Conservation (phyloP, 2,329 filamentous ascomycete genomes). For the Sporothrix protearum region DNA sequence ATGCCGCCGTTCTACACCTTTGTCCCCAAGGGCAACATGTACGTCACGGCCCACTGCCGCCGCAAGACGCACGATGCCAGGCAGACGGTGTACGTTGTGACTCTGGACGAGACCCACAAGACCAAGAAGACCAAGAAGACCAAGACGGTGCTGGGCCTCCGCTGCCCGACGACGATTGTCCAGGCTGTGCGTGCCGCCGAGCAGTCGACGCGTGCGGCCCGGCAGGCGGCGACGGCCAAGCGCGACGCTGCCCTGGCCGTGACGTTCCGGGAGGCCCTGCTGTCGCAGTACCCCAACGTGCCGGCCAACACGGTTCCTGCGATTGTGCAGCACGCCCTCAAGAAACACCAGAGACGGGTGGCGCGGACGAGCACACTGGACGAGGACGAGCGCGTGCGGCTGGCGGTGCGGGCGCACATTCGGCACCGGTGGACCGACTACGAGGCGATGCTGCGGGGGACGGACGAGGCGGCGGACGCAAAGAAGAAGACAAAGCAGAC, state of each 20-base stretch:
- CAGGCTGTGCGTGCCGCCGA: constrained; percentile 34
- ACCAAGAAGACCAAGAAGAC: too few species aligned
- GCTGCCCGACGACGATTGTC: constrained; percentile 39
- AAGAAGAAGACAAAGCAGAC: background rate
- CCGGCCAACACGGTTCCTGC: constrained; percentile 36
- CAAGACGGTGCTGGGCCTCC: constrained; percentile 37
- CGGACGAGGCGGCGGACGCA: too few species aligned
- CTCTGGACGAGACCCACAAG: too few species aligned
- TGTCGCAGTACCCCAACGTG: constrained; percentile 40
- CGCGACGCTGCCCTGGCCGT: constrained; percentile 37
- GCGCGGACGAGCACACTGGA: constrained; percentile 43
- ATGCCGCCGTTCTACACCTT: constrained; percentile 43
- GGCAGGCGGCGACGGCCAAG: constrained; percentile 35
- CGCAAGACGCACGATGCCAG: constrained; percentile 36
- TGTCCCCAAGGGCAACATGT: constrained; percentile 42
- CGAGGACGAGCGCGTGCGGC: constrained; percentile 40
- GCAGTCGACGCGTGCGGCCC: constrained; percentile 33
- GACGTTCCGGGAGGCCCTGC: constrained; percentile 38
- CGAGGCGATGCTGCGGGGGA: constrained; percentile 38
- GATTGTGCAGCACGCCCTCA: constrained; percentile 42
- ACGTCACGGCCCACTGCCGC: constrained; percentile 43
- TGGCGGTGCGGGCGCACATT: constrained; percentile 49
- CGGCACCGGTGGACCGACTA: constrained; percentile 49
- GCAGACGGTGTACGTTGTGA: constrained; percentile 39
- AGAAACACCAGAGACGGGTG: constrained; percentile 47